Conservation (phyloP, 2,329 filamentous ascomycete species). For the Lasiodiplodia sp. region DNA sequence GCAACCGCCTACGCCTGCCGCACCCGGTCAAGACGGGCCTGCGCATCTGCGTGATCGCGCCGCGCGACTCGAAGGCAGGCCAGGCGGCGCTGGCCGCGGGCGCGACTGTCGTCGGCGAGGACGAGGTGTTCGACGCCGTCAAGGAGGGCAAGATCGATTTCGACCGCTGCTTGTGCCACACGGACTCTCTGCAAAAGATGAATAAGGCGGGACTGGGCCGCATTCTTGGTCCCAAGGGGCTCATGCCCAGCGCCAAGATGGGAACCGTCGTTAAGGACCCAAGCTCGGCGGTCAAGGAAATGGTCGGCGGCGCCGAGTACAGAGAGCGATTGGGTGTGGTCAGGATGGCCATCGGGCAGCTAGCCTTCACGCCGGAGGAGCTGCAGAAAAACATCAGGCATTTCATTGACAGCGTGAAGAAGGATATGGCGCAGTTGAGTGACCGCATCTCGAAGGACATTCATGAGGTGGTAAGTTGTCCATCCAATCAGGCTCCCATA, state of each 20-base stretch:
- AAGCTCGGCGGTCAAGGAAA: slow-evolving; percentile 74
- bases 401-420: slow-evolving; percentile 78
- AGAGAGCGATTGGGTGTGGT: slow-evolving; percentile 85
- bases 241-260: slow-evolving; percentile 91
- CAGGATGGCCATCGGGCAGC: slow-evolving; percentile 86
- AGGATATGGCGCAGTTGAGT: slow-evolving; percentile 72
- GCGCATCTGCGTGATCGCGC: slow-evolving; percentile 88
- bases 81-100: slow-evolving; percentile 78
- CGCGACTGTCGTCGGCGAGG: slow-evolving; percentile 83
- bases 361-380: slow-evolving; percentile 87
- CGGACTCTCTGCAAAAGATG: slow-evolving; percentile 76
- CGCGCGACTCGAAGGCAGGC: slow-evolving; percentile 78
- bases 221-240: slow-evolving; percentile 83
- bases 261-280: slow-evolving; percentile 90
- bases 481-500: slow-evolving; percentile 52
- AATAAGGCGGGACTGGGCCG: slow-evolving; percentile 82
- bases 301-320: slow-evolving; percentile 86
- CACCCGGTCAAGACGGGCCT: slow-evolving; percentile 89
- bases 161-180: slow-evolving; percentile 87
- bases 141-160: slow-evolving; percentile 81
- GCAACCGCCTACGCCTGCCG: slow-evolving; percentile 86
- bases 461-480: slow-evolving; percentile 67
- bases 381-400: slow-evolving; percentile 83
- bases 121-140: slow-evolving; percentile 82
- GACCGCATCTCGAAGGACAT: slow-evolving; percentile 75